Conservation (phyloP, 2,329 filamentous ascomycete genomes). For the Alternaria sp. region DNA sequence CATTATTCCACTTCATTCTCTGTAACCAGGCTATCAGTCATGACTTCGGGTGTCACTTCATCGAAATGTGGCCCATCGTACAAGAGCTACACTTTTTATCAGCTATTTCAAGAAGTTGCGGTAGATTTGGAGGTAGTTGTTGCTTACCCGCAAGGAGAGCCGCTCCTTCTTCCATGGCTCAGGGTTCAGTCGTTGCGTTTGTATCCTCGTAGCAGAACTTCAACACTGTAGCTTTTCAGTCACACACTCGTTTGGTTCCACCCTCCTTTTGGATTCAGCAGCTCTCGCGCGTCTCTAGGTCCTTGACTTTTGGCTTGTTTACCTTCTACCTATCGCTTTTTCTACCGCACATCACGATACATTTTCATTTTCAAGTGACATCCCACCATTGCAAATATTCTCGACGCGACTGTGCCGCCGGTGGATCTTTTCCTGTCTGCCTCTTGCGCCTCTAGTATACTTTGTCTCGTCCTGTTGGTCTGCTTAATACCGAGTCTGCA, state of each 20-base stretch:
- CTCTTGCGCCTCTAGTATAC: neutral
- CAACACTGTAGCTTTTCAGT: conserved; percentile 4
- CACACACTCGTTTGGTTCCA: neutral
- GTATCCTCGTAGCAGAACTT: conserved; percentile 1
- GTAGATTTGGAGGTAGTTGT: neutral
- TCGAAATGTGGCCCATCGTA: neutral
- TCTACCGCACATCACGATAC: neutral
- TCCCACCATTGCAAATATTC: neutral
- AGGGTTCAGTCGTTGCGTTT: conserved; percentile 3
- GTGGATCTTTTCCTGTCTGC: neutral
- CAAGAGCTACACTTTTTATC: neutral
- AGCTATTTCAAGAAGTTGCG: neutral
- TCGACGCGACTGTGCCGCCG: neutral
- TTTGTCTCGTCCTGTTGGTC: neutral
- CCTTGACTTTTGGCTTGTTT: neutral
- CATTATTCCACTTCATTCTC: neutral
- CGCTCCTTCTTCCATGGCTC: conserved; percentile 1
- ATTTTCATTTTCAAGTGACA: neutral
- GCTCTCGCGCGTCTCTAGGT: neutral
- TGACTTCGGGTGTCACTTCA: neutral
- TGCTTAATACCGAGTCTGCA: neutral
- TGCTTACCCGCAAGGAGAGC: conserved; percentile 3
- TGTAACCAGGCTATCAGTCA: neutral
- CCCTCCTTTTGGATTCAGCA: neutral
- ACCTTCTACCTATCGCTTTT: conserved; percentile 1